Percentiles rank a stretch among this genome's conserved stretches.
These are phyloP conservation scores for Ceratocystis eucalypticola DNA, from an alignment of 2,329 filamentous ascomycete genomes.

Conservation along the genomic window DNA sequence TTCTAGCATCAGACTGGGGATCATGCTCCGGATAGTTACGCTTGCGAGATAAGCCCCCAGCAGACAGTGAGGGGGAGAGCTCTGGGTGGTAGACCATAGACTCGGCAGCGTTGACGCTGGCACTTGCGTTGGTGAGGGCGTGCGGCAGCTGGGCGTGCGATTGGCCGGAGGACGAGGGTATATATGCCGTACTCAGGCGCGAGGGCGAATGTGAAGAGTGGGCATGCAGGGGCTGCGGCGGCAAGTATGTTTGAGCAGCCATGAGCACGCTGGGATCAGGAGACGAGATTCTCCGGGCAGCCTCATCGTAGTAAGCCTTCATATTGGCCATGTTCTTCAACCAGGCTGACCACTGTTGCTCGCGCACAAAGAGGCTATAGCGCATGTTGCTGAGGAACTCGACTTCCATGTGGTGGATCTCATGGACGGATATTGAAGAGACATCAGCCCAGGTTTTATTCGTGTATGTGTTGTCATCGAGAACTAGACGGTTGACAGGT, in stretches of 20 bases:
- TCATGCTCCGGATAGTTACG: conserved; percentile 20
- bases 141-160: not conserved
- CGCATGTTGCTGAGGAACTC: conserved; percentile 98
- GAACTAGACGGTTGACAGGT: conserved; percentile 36
- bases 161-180: not conserved
- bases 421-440: conserved; percentile 79
- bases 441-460: conserved; percentile 99
- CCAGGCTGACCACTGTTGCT: conserved; percentile 79
- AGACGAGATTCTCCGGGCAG: conserved; percentile 39
- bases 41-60: conserved; percentile 19
- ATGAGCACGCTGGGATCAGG: conserved; percentile 10
- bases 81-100: conserved; percentile 10
- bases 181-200: conserved; percentile 13
- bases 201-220: conserved; percentile 16
- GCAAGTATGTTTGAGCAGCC: not conserved
- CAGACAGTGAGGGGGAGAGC: conserved; percentile 12
- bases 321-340: conserved; percentile 71
- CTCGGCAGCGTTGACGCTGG: not conserved
- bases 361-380: conserved; percentile 79
- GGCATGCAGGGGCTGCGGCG: conserved; percentile 5
- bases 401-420: conserved; percentile 99
- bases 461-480: conserved; percentile 98
- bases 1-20: conserved; percentile 9
- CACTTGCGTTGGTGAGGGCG: not conserved
- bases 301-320: conserved; percentile 60